Conservation (phyloP, 306 rosid genomes). For the Abrus pulchellus region DNA sequence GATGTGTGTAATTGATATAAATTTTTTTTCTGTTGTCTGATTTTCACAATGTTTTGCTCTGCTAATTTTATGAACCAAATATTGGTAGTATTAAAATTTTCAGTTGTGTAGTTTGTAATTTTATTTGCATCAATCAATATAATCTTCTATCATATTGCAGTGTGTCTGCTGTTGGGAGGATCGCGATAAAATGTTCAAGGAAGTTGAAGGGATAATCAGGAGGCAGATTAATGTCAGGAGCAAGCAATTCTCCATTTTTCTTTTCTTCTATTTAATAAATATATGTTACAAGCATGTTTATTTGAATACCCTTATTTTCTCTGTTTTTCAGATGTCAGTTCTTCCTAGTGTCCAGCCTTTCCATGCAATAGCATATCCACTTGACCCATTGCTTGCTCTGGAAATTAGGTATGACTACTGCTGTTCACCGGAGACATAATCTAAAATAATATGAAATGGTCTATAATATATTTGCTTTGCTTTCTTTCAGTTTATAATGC, state of each 20-base stretch:
- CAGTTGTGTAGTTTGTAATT: neutral
- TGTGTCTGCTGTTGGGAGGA: constrained; percentile 99
- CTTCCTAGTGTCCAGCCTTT: constrained; percentile 99
- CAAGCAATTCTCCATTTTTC: constrained; percentile 8
- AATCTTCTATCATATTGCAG: constrained; percentile 54
- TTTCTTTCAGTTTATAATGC: constrained; percentile 13
- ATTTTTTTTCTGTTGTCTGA: neutral
- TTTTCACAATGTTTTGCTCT: constrained; percentile 12
- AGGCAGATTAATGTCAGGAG: constrained; percentile 90
- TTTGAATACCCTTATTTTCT: constrained; percentile 30
- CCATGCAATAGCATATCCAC: constrained; percentile 99
- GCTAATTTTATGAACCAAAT: constrained; percentile 2
- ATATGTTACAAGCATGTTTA: constrained; percentile 17
- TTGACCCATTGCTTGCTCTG: constrained; percentile 91
- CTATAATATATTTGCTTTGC: neutral
- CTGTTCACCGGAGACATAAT: constrained; percentile 1
- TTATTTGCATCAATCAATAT: constrained; percentile 17
- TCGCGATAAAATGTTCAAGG: constrained; percentile 88
- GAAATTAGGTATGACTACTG: constrained; percentile 77
- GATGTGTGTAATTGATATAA: neutral
- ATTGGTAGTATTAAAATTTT: neutral
- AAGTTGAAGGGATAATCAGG: constrained; percentile 93
- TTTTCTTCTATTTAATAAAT: neutral
- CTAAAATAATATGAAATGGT: neutral
- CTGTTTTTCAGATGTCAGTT: constrained; percentile 81